A percentile compares a stretch with the other conserved stretches of the same genome.
phyloP scores from a whole-genome alignment of 495 filamentous ascomycete species.

The Cercophora scortea region DNA sequence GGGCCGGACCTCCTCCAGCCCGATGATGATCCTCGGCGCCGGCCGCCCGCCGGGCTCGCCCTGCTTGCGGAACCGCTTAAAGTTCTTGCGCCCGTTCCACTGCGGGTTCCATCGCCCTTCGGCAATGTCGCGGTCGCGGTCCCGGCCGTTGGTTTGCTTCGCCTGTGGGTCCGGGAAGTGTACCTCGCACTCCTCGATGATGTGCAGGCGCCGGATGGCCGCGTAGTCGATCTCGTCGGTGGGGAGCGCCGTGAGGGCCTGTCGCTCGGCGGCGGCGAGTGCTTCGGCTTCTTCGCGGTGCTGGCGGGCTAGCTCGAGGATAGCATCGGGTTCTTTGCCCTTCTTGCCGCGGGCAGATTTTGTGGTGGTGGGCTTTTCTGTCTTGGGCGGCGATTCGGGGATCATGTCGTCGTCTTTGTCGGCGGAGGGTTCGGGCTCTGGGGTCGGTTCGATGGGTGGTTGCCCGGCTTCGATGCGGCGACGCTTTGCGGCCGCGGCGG shows the following conservation, averaged over 20 bases:
- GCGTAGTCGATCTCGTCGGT: constrained; percentile 56
- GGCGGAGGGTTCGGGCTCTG: constrained; percentile 8
- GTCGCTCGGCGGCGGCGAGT: constrained; percentile 49
- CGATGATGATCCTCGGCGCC: constrained; percentile 58
- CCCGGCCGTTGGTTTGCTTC: constrained; percentile 18
- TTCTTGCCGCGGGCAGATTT: constrained; percentile 44
- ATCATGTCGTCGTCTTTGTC: constrained; percentile 12
- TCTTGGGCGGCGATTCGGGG: constrained; percentile 10
- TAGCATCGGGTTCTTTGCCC: constrained; percentile 42
- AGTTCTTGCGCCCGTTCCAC: constrained; percentile 97
- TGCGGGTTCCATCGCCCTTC: constrained; percentile 73
- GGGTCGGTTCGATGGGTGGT: constrained; percentile 18
- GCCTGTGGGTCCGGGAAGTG: constrained; percentile 16
- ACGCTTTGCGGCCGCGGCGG: constrained; percentile 64
- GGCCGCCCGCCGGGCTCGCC: constrained; percentile 42
- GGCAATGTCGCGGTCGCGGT: constrained; percentile 35
- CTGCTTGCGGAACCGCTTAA: constrained; percentile 77
- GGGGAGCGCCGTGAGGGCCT: constrained; percentile 41
- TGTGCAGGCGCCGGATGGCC: constrained; percentile 65
- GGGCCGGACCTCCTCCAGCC: constrained; percentile 68
- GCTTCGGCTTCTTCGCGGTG: constrained; percentile 64
- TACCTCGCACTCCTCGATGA: constrained; percentile 75
- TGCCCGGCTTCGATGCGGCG: constrained; percentile 48
- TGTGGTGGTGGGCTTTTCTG: constrained; percentile 1
- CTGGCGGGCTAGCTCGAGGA: constrained; percentile 60